phyloP scores from a whole-genome alignment of 306 rosid species.

The Rosa persica region DNA sequence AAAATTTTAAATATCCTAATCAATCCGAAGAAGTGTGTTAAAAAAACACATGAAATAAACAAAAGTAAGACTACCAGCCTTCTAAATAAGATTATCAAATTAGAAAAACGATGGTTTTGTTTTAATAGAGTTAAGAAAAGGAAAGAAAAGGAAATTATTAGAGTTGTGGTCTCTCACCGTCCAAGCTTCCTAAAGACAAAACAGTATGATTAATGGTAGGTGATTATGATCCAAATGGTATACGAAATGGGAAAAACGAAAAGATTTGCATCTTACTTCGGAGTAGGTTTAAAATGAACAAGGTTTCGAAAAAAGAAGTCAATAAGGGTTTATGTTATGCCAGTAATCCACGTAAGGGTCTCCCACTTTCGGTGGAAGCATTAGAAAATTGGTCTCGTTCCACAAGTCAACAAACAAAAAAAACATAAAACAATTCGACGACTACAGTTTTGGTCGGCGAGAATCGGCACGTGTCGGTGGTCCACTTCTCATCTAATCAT shows the following conservation, averaged over 20 bases:
- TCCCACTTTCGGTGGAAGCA: conserved; percentile 65
- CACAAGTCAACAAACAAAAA: conserved; percentile 50
- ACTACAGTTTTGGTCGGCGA: conserved; percentile 50
- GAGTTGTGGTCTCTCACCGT: neutral
- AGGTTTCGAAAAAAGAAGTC: neutral
- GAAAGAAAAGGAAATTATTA: neutral
- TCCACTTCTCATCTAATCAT: conserved; percentile 39
- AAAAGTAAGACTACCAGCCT: no score
- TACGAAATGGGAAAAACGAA: neutral
- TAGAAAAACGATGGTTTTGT: no score
- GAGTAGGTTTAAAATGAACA: neutral
- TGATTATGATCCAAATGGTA: neutral
- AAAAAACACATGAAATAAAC: no score
- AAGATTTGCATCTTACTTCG: no score
- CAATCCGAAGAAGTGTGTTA: no score
- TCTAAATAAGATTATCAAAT: no score
- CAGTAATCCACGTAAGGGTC: conserved; percentile 36
- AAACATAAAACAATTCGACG: conserved; percentile 17
- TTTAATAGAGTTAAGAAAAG: no score
- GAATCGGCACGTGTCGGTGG: conserved; percentile 76
- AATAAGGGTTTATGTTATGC: conserved; percentile 23
- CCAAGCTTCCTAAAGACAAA: conserved; percentile 9
- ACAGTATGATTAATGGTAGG: neutral
- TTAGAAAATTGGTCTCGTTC: conserved; percentile 18
- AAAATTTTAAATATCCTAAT: no score